Percentiles rank a stretch among this genome's conserved stretches.
These are phyloP conservation scores for Citrullus colocynthis DNA, from an alignment of 306 rosid species.

Conservation along the genomic window DNA sequence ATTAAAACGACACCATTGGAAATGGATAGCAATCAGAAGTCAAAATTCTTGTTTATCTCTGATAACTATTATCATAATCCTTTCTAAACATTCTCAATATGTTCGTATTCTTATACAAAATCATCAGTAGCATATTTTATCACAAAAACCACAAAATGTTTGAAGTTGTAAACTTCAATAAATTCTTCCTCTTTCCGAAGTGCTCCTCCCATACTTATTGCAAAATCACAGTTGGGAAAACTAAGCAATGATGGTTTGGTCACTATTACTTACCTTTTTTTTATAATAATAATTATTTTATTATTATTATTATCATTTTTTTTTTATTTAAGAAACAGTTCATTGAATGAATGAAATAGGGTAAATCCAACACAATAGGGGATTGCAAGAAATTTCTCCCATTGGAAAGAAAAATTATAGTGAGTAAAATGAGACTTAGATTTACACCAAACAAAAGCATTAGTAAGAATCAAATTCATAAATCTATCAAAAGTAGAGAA, in stretches of 20 bases:
- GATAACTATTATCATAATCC: neutral
- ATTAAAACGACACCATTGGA: neutral
- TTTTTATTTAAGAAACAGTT: too few relatives aligned
- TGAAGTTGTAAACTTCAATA: neutral
- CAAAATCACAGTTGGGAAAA: neutral
- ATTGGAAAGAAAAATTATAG: too few relatives aligned
- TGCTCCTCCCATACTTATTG: neutral
- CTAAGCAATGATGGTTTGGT: neutral
- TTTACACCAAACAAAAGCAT: too few relatives aligned
- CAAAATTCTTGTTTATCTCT: neutral
- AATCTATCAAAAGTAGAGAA: too few relatives aligned
- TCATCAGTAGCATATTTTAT: neutral
- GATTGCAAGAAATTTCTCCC: too few relatives aligned
- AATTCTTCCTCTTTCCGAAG: neutral
- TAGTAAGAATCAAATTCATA: too few relatives aligned
- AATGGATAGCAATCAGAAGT: neutral
- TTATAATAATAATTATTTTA: too few relatives aligned
- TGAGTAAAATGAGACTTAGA: too few relatives aligned
- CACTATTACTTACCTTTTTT: neutral
- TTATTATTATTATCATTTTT: too few relatives aligned
- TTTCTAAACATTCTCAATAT: neutral
- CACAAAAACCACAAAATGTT: neutral
- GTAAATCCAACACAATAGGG: too few relatives aligned
- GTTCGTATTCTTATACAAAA: neutral
- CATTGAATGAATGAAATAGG: too few relatives aligned